These are phyloP conservation scores for Cladosporium sp. DNA, from an alignment of 2,329 filamentous ascomycete genomes.

Conservation along the genomic window DNA sequence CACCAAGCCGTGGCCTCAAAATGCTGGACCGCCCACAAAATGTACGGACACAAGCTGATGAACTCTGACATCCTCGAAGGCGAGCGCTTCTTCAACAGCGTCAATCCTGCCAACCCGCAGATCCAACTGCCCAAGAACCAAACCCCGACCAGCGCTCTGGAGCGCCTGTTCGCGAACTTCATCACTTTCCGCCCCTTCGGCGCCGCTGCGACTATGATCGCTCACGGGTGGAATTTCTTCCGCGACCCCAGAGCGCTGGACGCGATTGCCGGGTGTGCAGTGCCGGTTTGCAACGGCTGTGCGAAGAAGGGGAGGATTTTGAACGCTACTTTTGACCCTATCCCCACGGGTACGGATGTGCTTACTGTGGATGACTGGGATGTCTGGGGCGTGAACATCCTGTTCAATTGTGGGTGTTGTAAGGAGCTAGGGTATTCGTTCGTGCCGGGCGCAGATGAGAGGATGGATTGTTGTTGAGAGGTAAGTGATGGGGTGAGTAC, in stretches of 20 bases:
- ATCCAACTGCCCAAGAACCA: neutral
- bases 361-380: constrained; percentile 4
- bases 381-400: neutral
- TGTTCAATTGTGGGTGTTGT: neutral
- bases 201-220: neutral
- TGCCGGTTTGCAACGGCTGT: neutral
- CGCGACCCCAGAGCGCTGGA: constrained; percentile 5
- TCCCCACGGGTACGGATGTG: constrained; percentile 1
- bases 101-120: constrained; percentile 3
- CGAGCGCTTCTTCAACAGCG: neutral
- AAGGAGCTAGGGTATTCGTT: neutral
- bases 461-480: neutral
- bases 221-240: constrained; percentile 5
- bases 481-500: neutral
- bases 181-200: constrained; percentile 1
- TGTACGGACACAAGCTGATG: neutral
- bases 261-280: neutral
- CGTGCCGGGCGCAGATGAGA: neutral
- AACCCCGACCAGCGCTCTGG: neutral
- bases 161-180: neutral
- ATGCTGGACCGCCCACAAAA: neutral
- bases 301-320: neutral
- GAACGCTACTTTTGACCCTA: constrained; percentile 1
- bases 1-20: neutral
- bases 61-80: neutral